Evolutionary conservation across 768 basidiomycete species (phyloP).

Genomic region (Kwoniella heveanensis): DNA sequence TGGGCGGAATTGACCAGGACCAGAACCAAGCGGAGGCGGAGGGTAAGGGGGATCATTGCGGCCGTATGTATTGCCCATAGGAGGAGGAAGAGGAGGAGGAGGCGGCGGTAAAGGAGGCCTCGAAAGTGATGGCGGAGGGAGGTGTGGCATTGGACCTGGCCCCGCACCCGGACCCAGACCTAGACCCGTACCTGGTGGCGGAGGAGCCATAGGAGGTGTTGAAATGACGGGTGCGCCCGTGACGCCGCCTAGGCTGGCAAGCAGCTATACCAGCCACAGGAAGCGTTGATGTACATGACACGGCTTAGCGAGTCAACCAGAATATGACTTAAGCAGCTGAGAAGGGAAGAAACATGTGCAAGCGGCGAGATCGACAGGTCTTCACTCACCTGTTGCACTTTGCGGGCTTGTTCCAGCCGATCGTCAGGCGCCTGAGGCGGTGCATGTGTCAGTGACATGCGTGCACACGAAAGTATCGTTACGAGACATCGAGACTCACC

Average conservation of each 20-base stretch:
- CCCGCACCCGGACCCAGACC: no score
- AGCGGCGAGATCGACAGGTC: no score
- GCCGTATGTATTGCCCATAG: background rate
- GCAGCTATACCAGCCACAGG: conserved; percentile 7
- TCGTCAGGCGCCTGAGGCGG: conserved; percentile 62
- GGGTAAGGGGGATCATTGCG: conserved; percentile 8
- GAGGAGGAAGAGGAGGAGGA: conserved; percentile 10
- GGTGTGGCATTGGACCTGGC: background rate
- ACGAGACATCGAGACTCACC: no score
- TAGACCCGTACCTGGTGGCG: background rate
- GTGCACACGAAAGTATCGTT: no score
- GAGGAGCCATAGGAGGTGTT: conserved; percentile 2
- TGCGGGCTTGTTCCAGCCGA: conserved; percentile 70
- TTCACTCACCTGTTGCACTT: conserved; percentile 47
- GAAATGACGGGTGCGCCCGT: background rate
- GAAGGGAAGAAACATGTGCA: background rate
- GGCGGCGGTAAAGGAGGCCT: conserved; percentile 1
- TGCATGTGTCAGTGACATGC: no score
- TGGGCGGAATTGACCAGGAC: conserved; percentile 1
- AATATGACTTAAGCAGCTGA: no score
- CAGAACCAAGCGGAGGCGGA: conserved; percentile 9
- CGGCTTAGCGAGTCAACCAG: no score
- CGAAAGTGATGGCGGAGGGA: conserved; percentile 5
- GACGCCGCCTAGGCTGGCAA: conserved; percentile 17
- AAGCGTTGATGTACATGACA: no score